phyloP scores from a whole-genome alignment of 169 alveolate species.

The Eimeria necatrix region DNA sequence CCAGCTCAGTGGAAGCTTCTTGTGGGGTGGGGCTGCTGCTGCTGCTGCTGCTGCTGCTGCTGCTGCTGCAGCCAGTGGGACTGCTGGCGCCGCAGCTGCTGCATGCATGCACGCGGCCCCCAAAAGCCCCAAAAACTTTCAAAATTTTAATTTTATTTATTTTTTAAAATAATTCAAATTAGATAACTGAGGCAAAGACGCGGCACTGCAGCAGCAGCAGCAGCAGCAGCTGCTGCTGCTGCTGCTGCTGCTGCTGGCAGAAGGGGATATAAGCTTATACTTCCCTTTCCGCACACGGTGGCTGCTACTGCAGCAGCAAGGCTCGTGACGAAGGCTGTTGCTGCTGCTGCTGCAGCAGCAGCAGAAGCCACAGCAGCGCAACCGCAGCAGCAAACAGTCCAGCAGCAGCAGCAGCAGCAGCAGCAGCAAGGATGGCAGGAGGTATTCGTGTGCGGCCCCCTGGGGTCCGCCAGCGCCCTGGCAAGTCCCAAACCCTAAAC shows the following conservation, averaged over 20 bases:
- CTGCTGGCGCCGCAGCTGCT: constrained; percentile 24
- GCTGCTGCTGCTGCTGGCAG: constrained; percentile 1
- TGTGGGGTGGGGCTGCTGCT: constrained; percentile 60
- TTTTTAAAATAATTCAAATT: too few species aligned
- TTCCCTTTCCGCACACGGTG: too few species aligned
- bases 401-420: too few species aligned
- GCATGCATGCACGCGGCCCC: constrained; percentile 8
- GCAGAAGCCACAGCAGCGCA: neutral
- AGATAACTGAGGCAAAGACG: neutral
- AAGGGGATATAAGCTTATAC: too few species aligned
- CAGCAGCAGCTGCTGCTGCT: neutral
- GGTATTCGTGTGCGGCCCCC: constrained; percentile 34
- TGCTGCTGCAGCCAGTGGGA: neutral
- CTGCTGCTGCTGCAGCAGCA: neutral
- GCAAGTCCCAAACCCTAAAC: neutral
- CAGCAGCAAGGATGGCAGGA: neutral
- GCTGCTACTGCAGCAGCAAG: neutral
- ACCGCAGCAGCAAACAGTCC: neutral
- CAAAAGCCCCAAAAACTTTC: neutral
- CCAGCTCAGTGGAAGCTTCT: neutral
- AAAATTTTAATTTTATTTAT: too few species aligned
- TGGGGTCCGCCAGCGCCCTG: constrained; percentile 10
- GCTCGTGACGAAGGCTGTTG: neutral
- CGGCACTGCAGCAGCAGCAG: neutral
- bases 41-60: constrained; percentile 32